phyloP scores from a whole-genome alignment of 1,284 basidiomycete species.

The Ustilago xerochloae region DNA sequence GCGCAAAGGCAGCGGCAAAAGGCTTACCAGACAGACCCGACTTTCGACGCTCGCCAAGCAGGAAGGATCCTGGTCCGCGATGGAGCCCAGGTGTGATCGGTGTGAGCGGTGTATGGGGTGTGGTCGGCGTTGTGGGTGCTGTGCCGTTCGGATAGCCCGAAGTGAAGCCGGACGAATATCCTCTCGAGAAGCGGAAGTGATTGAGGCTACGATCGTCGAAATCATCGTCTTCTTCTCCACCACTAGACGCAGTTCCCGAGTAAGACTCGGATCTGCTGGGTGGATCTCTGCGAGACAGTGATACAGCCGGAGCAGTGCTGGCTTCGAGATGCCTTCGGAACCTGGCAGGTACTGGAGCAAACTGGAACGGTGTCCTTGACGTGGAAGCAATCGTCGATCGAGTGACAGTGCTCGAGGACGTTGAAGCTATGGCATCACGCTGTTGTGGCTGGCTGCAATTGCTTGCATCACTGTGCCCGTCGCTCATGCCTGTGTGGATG shows the following conservation, averaged over 20 bases:
- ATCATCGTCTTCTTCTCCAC: conserved; percentile 9
- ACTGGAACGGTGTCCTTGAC: conserved; percentile 10
- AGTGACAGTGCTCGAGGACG: neutral
- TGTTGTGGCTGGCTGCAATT: neutral
- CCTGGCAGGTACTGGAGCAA: conserved; percentile 21
- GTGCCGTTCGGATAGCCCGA: neutral
- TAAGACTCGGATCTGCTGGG: conserved; percentile 5
- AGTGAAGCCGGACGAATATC: neutral
- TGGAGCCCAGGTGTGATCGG: neutral
- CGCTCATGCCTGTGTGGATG: neutral
- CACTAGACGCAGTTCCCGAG: neutral
- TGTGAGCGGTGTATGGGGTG: conserved; percentile 9
- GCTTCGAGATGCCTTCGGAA: conserved; percentile 11
- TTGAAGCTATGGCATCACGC: neutral
- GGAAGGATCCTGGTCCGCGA: neutral
- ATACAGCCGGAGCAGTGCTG: neutral
- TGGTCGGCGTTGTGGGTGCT: conserved; percentile 4
- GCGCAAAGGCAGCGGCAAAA: neutral
- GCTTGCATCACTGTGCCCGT: neutral
- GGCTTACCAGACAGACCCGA: neutral
- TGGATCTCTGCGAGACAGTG: neutral
- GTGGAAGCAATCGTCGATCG: neutral
- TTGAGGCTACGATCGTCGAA: conserved; percentile 7
- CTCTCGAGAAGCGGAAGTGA: conserved; percentile 2
- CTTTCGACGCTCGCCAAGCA: neutral